A percentile compares a stretch with the other conserved stretches of the same genome.
phyloP scores from a whole-genome alignment of 768 basidiomycete genomes.

The Boletus pseudo-olivaceus region DNA sequence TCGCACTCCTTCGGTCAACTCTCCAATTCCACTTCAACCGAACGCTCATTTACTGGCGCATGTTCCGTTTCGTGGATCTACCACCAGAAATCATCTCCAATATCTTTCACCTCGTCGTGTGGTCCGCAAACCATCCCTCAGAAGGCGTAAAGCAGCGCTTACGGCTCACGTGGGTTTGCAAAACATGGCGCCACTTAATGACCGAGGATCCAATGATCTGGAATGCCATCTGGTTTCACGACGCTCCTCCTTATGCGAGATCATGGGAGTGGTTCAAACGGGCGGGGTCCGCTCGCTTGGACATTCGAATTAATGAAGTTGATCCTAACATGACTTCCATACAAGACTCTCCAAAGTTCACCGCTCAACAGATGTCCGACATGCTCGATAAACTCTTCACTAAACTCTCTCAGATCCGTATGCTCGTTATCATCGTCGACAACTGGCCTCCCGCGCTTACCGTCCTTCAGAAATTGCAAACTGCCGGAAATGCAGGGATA shows the following conservation, averaged over 20 bases:
- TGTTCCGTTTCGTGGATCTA: conserved; percentile 58
- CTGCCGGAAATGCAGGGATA: conserved; percentile 30
- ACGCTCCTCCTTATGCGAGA: conserved; percentile 45
- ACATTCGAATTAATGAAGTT: conserved; percentile 57
- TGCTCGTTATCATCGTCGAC: conserved; percentile 55
- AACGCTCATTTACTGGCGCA: conserved; percentile 33
- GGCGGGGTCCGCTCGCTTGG: conserved; percentile 51
- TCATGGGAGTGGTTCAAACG: conserved; percentile 57
- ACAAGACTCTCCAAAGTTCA: conserved; percentile 33
- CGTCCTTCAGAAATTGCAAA: conserved; percentile 47
- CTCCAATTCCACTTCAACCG: conserved; percentile 19
- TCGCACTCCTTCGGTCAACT: conserved; percentile 9
- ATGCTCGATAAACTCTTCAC: conserved; percentile 51
- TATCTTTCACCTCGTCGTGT: conserved; percentile 59
- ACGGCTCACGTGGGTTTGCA: conserved; percentile 57
- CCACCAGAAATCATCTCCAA: conserved; percentile 63
- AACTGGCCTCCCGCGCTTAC: conserved; percentile 52
- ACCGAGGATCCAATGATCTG: conserved; percentile 51
- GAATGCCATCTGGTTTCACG: conserved; percentile 65
- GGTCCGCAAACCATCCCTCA: conserved; percentile 42
- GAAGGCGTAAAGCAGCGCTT: conserved; percentile 41
- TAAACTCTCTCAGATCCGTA: conserved; percentile 56
- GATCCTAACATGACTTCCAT: conserved; percentile 24
- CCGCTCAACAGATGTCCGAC: conserved; percentile 39
- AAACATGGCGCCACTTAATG: conserved; percentile 49